phyloP scores from a whole-genome alignment of 441 rosid species.

The Euphorbia schlechtendalii region DNA sequence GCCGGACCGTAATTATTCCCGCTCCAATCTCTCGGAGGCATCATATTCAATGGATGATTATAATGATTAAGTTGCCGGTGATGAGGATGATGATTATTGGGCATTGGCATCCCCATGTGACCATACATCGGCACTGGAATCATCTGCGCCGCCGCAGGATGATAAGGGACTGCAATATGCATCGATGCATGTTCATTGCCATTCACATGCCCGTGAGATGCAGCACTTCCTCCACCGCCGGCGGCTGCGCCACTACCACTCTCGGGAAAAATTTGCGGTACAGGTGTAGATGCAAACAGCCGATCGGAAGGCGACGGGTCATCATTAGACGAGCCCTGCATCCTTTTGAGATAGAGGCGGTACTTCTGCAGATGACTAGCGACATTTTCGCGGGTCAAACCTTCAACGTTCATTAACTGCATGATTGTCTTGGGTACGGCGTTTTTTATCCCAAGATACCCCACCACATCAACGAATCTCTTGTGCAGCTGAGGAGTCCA shows the following conservation, averaged over 20 bases:
- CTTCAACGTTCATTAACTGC: constrained; percentile 99
- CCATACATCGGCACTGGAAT: constrained; percentile 78
- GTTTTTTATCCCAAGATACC: constrained; percentile 78
- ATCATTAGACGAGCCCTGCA: constrained; percentile 66
- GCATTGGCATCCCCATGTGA: constrained; percentile 54
- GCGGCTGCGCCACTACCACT: constrained; percentile 27
- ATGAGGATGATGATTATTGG: too few relatives aligned
- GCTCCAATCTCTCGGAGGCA: constrained; percentile 60
- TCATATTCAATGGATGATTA: constrained; percentile 39
- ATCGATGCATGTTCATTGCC: neutral
- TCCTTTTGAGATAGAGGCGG: constrained; percentile 77
- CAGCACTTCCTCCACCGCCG: too few relatives aligned
- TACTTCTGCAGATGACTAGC: constrained; percentile 96
- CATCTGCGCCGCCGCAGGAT: constrained; percentile 36
- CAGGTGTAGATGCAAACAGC: constrained; percentile 70
- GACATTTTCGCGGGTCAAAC: constrained; percentile 87
- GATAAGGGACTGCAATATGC: constrained; percentile 37
- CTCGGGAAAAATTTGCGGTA: constrained; percentile 55
- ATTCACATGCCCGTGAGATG: neutral
- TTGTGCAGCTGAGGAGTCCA: constrained; percentile 99
- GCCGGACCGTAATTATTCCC: constrained; percentile 53
- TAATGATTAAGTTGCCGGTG: too few relatives aligned
- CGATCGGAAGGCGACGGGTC: constrained; percentile 69
- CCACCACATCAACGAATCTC: constrained; percentile 93
- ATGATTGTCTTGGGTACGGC: constrained; percentile 98